These are phyloP conservation scores for Protomyces inouyei DNA, from an alignment of 1,139 yeast species.

Conservation along the genomic window DNA sequence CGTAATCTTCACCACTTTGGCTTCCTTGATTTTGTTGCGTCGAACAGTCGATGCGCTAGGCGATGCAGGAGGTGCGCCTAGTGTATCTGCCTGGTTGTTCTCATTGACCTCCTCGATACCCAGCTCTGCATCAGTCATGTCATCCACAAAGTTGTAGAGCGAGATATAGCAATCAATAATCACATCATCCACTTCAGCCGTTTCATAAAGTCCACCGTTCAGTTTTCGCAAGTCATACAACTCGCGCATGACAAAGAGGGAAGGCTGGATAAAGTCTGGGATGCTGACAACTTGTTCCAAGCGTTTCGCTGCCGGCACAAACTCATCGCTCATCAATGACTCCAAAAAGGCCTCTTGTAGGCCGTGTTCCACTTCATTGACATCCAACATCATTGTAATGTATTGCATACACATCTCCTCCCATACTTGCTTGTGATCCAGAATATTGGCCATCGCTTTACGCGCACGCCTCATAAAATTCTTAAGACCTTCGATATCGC, in stretches of 20 bases:
- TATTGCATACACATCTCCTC: conserved; percentile 46
- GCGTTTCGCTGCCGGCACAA: conserved; percentile 11
- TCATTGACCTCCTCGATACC: background rate
- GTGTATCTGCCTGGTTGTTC: background rate
- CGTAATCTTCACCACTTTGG: background rate
- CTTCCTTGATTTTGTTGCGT: conserved; percentile 1
- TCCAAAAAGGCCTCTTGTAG: background rate
- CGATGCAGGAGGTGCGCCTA: background rate
- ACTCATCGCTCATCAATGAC: conserved; percentile 3
- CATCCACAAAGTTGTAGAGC: conserved; percentile 1
- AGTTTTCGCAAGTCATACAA: conserved; percentile 24
- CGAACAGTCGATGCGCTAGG: background rate
- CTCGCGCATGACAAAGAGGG: conserved; percentile 21
- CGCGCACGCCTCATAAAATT: conserved; percentile 65
- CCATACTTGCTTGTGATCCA: conserved; percentile 60
- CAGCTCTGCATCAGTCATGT: conserved; percentile 1
- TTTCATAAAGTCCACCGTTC: conserved; percentile 27
- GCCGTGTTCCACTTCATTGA: background rate
- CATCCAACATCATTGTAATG: background rate
- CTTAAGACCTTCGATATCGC: conserved; percentile 58
- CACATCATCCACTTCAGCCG: conserved; percentile 26
- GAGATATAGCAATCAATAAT: conserved; percentile 25
- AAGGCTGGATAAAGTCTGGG: background rate
- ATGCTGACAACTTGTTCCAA: conserved; percentile 2
- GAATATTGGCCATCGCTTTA: conserved; percentile 70